Evolutionary conservation across 192 early-diverging fungal species (phyloP), one percentile per base, ranked within the genome.

Genomic region (Backusella macrospora): DNA sequence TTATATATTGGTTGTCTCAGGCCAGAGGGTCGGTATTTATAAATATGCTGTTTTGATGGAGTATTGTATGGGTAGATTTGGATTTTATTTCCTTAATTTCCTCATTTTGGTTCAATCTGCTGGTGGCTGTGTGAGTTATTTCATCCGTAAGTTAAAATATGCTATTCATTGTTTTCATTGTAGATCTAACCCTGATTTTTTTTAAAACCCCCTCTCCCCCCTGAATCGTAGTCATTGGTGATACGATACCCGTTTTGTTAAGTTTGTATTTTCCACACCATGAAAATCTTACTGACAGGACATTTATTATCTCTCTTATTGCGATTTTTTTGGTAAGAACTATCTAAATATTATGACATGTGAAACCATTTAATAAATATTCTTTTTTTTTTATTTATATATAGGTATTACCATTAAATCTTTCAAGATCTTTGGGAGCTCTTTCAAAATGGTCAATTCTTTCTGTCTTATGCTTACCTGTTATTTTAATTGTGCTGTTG

Each of bases 91-190:
- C 42, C 68, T 89, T 39, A 82, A 86, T 45, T 84, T 86, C 67
- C 83, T 87, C 6, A 79, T 92, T 68, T 76, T 86, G 42, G 81
- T 90, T n/a, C 90, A 87, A 77, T 77, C 86, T 0, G 76, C 81
- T 5, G 91, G 91, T 37, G 84, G 86, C 64, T 85, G 84, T 72
- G 85, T 90, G 47, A 90, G 86, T 65, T 92, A 92, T 73, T 80
- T 88, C 70, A 86, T 86, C n/a, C 40, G 80, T 82, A 74, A 73
- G 74, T 78, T n/a, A 10, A 21, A 0, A 18, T n/a, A 23, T 15
- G 8, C 52, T 23, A 26, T 9, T 26, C 52, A 21, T 59, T 26
- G 13, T 55, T 46, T 59, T 44, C 10, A 23, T 14, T 49, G 18
- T 63, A 12, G 52, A 59, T 23, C 52, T 59, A 55, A 55, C 16